These are phyloP conservation scores for Pseudevernia furfuracea DNA, from an alignment of 495 filamentous ascomycete genomes.

Conservation along the genomic window DNA sequence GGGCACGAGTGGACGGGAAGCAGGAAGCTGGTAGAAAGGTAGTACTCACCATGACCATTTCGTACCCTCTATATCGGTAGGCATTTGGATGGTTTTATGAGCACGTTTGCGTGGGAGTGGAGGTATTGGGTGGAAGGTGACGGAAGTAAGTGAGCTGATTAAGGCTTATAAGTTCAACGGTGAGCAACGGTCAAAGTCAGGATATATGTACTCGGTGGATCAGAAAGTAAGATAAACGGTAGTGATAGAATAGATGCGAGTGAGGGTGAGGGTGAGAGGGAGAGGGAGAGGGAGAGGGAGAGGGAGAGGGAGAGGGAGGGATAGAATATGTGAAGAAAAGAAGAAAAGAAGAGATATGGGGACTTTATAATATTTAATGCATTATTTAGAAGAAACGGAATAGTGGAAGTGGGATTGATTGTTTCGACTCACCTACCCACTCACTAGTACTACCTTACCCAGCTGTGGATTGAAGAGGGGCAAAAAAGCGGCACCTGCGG, in stretches of 20 bases:
- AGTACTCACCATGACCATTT: constrained; percentile 47
- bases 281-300: not conserved
- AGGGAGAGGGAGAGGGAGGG: not conserved
- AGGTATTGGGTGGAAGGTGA: not conserved
- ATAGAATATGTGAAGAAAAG: too few species aligned
- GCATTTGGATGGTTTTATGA: constrained; percentile 30
- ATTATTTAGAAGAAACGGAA: too few species aligned
- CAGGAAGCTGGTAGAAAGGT: not conserved
- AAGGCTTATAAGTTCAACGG: not conserved
- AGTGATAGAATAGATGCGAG: not conserved
- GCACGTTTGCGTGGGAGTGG: not conserved
- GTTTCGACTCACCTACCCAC: too few species aligned
- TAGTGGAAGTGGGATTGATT: too few species aligned
- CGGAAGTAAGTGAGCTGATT: not conserved
- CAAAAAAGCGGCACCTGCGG: too few species aligned
- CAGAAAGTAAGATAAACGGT: not conserved
- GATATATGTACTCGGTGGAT: not conserved
- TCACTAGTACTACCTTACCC: too few species aligned
- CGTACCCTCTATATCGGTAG: constrained; percentile 40
- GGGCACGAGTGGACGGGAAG: not conserved
- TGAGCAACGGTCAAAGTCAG: not conserved
- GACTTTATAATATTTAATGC: too few species aligned
- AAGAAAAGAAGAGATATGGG: too few species aligned
- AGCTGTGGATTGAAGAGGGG: too few species aligned
- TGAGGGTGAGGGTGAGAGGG: not conserved